phyloP scores from a whole-genome alignment of 2,329 filamentous ascomycete species.

The Beauveria scarabaeidicola region DNA sequence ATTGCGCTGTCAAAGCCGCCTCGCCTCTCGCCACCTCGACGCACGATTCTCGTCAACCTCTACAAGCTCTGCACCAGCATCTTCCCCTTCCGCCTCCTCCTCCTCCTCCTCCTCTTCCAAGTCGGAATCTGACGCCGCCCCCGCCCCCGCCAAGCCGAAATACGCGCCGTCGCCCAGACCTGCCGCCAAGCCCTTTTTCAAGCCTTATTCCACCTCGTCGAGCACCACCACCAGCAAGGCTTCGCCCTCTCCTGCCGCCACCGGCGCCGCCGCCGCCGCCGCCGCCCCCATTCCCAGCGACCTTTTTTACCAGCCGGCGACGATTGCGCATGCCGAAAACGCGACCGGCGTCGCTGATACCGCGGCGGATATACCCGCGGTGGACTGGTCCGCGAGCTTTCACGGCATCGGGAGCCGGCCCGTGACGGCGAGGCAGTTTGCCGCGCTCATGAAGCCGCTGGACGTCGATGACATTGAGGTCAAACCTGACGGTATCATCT shows the following conservation, averaged over 20 bases:
- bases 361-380: constrained; percentile 17
- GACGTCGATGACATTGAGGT: constrained; percentile 77
- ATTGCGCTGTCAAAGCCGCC: background rate
- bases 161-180: background rate
- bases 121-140: background rate
- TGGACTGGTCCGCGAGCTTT: constrained; percentile 79
- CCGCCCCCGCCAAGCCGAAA: background rate
- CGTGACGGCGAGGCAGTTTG: constrained; percentile 61
- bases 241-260: background rate
- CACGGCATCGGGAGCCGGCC: constrained; percentile 65
- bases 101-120: background rate
- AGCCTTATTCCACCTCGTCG: background rate
- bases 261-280: background rate
- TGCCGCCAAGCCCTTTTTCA: constrained; percentile 2
- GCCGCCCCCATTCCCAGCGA: constrained; percentile 1
- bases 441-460: constrained; percentile 60
- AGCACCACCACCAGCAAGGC: background rate
- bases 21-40: background rate
- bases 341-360: background rate
- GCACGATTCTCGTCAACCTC: background rate
- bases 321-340: background rate
- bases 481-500: constrained; percentile 94
- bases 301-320: constrained; percentile 5
- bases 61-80: background rate
- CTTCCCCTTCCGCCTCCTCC: background rate